Evolutionary conservation across 2,329 filamentous ascomycete species (phyloP).

Genomic region (Claviceps citrina): DNA sequence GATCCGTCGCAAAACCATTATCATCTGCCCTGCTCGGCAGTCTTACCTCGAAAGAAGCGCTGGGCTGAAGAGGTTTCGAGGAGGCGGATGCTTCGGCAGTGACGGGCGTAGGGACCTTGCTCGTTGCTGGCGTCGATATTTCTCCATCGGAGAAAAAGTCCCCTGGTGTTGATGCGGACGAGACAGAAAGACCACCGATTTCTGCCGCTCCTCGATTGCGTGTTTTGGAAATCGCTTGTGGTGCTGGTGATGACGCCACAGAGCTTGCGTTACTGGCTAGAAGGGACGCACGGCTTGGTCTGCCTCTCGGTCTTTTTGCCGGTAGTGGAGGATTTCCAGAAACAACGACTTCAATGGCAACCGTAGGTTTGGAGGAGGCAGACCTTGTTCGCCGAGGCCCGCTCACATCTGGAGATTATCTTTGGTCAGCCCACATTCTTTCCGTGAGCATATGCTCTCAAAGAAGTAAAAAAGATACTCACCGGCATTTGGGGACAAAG

Average conservation of each 20-base stretch:
- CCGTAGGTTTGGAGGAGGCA: background rate
- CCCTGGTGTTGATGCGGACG: slow-evolving; percentile 17
- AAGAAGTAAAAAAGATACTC: background rate
- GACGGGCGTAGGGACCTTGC: slow-evolving; percentile 21
- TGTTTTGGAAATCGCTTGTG: background rate
- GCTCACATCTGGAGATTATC: background rate
- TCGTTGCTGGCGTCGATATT: slow-evolving; percentile 23
- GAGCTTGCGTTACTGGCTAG: slow-evolving; percentile 8
- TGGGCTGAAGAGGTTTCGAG: slow-evolving; percentile 1
- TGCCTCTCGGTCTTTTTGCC: slow-evolving; percentile 11
- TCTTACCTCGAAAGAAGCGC: slow-evolving; percentile 16
- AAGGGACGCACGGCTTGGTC: slow-evolving; percentile 10
- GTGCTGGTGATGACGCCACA: slow-evolving; percentile 4
- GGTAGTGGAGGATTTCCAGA: slow-evolving; percentile 1
- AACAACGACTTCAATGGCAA: background rate
- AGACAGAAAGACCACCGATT: slow-evolving; percentile 16
- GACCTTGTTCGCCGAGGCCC: slow-evolving; percentile 1
- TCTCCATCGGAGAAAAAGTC: slow-evolving; percentile 16
- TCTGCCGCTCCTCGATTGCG: slow-evolving; percentile 7
- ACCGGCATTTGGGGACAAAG: background rate
- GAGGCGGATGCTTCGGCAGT: slow-evolving; percentile 9
- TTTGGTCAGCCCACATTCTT: background rate
- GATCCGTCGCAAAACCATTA: slow-evolving; percentile 13
- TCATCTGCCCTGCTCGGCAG: slow-evolving; percentile 11
- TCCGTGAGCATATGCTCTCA: background rate